Evolutionary conservation across 208 protist species (phyloP).

Genomic region (Wallacemonas sp.): DNA sequence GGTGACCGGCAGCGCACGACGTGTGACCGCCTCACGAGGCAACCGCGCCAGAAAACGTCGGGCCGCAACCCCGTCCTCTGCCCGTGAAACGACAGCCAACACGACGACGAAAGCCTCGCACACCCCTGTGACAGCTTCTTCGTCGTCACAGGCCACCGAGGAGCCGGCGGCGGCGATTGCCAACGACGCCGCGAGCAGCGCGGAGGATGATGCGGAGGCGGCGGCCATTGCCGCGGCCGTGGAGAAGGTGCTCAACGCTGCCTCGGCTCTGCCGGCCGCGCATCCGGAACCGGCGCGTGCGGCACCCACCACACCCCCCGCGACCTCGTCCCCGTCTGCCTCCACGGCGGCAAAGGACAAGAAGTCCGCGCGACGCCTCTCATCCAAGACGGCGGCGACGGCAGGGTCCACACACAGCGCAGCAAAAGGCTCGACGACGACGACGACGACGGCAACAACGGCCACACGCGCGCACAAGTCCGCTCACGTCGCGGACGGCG

Average conservation of each 20-base stretch:
- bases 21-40: not conserved
- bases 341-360: too few relatives aligned
- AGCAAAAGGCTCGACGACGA: not conserved
- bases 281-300: too few relatives aligned
- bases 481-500: not conserved
- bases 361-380: too few relatives aligned
- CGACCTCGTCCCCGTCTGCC: too few relatives aligned
- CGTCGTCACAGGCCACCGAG: too few relatives aligned
- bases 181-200: not conserved
- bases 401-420: too few relatives aligned
- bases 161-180: not conserved
- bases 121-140: too few relatives aligned
- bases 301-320: too few relatives aligned
- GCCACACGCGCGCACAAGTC: not conserved
- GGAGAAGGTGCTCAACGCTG: constrained; percentile 13
- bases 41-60: constrained; percentile 6
- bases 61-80: not conserved
- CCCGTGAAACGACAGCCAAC: not conserved
- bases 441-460: not conserved
- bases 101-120: not conserved
- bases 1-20: not conserved
- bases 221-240: constrained; percentile 9
- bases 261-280: not conserved
- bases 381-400: too few relatives aligned
- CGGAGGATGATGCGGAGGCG: constrained; percentile 4